Percentiles rank a stretch among this genome's conserved stretches.
These are phyloP conservation scores for Zanthoxylum bungeanum DNA, from an alignment of 345 rosid genomes.

Conservation along the genomic window DNA sequence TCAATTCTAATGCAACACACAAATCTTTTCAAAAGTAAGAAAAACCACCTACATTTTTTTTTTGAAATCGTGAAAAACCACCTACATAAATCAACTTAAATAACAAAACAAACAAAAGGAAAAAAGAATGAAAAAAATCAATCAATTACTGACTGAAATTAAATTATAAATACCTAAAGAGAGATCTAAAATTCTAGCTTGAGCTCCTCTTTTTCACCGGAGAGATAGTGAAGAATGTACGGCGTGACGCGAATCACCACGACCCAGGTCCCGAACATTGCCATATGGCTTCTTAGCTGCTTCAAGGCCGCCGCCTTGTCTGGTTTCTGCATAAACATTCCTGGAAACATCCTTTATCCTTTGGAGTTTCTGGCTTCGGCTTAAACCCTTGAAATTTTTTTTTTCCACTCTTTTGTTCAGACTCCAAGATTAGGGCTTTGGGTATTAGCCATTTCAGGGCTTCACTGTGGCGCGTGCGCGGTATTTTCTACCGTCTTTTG, in stretches of 20 bases:
- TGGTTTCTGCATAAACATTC: constrained; percentile 76
- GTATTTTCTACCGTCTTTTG: no score
- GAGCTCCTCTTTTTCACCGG: constrained; percentile 64
- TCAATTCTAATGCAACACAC: background rate
- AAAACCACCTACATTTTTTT: no score
- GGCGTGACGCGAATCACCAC: constrained; percentile 63
- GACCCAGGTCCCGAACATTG: constrained; percentile 64
- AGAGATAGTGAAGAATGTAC: constrained; percentile 66
- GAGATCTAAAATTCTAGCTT: constrained; percentile 57
- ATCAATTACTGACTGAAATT: background rate
- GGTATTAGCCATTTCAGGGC: background rate
- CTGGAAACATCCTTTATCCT: constrained; percentile 62
- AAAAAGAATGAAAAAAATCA: background rate
- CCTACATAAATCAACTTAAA: no score
- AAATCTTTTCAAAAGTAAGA: background rate
- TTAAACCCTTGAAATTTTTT: constrained; percentile 30
- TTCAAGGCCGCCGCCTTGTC: constrained; percentile 83
- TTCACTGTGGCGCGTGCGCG: background rate
- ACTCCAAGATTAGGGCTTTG: background rate
- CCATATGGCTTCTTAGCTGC: constrained; percentile 57
- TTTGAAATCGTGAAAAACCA: no score
- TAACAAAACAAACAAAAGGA: background rate
- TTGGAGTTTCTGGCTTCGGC: background rate
- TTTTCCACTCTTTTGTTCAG: background rate
- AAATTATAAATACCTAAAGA: constrained; percentile 18